Conservation (phyloP, 2,329 filamentous ascomycete genomes). For the Cordyceps javanica region DNA sequence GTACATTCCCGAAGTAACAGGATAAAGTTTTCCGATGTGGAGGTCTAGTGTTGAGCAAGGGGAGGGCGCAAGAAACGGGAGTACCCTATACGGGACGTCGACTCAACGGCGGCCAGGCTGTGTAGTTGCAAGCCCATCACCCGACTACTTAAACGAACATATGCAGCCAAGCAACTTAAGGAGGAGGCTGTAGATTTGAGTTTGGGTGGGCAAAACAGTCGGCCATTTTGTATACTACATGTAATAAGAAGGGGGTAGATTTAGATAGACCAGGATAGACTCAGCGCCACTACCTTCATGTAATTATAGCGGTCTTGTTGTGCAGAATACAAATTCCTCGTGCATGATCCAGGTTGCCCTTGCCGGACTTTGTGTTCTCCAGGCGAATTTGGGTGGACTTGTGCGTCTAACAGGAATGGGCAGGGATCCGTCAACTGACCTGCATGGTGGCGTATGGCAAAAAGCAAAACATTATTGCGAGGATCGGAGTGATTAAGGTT, state of each 20-base stretch:
- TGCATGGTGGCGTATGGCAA: neutral
- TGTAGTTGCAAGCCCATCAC: neutral
- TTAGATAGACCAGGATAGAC: constrained; percentile 11
- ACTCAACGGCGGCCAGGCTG: neutral
- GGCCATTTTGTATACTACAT: constrained; percentile 5
- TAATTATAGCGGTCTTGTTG: neutral
- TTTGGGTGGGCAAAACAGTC: neutral
- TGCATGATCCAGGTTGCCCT: neutral
- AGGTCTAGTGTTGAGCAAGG: neutral
- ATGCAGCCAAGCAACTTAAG: neutral
- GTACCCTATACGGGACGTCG: neutral
- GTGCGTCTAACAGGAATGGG: neutral
- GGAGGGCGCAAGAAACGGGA: neutral
- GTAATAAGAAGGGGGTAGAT: neutral
- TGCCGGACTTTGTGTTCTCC: no score
- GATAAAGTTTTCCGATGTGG: neutral
- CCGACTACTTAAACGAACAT: neutral
- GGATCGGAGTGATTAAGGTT: neutral
- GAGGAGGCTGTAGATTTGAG: constrained; percentile 1
- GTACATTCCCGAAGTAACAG: neutral
- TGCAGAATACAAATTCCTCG: neutral
- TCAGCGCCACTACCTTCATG: neutral
- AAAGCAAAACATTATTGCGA: neutral
- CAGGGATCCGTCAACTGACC: neutral
- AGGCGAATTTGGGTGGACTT: neutral